Evolutionary conservation across 495 filamentous ascomycete genomes (phyloP).

Genomic region (Lasiosphaeris hirsuta): DNA sequence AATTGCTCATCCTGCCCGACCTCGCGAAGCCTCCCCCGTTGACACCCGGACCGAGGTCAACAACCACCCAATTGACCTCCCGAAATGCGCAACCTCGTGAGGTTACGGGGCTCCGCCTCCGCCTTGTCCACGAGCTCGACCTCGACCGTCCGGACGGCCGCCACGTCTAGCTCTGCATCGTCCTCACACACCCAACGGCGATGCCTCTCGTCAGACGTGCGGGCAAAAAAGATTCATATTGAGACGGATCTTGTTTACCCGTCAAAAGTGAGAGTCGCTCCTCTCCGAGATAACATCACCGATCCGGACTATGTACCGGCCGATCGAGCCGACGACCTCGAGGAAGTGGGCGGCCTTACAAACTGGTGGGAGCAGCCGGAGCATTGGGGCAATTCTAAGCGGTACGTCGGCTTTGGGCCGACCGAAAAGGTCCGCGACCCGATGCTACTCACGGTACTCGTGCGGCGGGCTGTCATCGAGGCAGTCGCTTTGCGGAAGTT

Average conservation of each 20-base stretch:
- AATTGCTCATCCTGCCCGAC: too few species aligned
- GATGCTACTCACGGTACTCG: slow-evolving; percentile 39
- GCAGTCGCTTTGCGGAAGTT: slow-evolving; percentile 47
- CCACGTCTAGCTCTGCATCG: slow-evolving; percentile 8
- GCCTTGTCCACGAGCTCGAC: slow-evolving; percentile 22
- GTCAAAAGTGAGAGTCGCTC: slow-evolving; percentile 6
- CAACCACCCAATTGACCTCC: slow-evolving; percentile 10
- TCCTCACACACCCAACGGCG: slow-evolving; percentile 16
- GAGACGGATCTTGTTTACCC: slow-evolving; percentile 26
- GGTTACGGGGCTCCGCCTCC: slow-evolving; percentile 24
- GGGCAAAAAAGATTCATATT: background rate
- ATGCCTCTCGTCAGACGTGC: slow-evolving; percentile 20
- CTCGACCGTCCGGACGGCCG: slow-evolving; percentile 16
- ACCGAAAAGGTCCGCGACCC: slow-evolving; percentile 36
- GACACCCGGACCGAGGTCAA: too few species aligned
- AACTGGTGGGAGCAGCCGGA: slow-evolving; percentile 47
- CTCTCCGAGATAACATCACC: slow-evolving; percentile 22
- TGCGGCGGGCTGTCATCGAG: slow-evolving; percentile 62
- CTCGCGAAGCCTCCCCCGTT: background rate
- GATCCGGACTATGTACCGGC: slow-evolving; percentile 56
- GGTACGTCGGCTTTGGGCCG: slow-evolving; percentile 41
- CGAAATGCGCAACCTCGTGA: slow-evolving; percentile 30
- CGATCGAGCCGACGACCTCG: slow-evolving; percentile 53
- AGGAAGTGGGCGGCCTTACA: slow-evolving; percentile 52
- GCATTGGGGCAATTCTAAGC: slow-evolving; percentile 37